phyloP scores from a whole-genome alignment of 2,329 filamentous ascomycete species.

The Colletotrichum eleusines region DNA sequence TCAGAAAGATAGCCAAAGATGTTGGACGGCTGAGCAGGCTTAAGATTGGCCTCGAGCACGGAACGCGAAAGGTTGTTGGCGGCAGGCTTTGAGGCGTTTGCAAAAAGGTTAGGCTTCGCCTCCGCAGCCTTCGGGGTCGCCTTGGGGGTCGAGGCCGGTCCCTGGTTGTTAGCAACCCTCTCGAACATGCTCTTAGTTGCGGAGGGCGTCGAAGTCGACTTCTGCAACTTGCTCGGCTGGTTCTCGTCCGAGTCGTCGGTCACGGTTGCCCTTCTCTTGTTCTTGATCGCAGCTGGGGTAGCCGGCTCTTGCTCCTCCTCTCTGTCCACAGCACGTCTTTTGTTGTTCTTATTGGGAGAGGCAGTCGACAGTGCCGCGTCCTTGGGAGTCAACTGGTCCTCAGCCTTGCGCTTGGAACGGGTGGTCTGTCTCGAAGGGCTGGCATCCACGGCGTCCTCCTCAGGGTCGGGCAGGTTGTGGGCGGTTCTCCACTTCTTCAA shows the following conservation, averaged over 20 bases:
- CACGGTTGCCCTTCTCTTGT: constrained; percentile 65
- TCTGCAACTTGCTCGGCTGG: constrained; percentile 64
- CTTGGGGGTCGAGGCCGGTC: constrained; percentile 50
- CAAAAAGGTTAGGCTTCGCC: constrained; percentile 51
- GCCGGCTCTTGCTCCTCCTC: constrained; percentile 51
- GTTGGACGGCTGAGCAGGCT: constrained; percentile 56
- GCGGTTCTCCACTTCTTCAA: constrained; percentile 70
- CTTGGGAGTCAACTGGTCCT: constrained; percentile 59
- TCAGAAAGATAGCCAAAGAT: constrained; percentile 73
- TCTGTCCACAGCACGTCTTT: constrained; percentile 61
- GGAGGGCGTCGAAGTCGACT: constrained; percentile 59
- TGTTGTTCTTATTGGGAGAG: constrained; percentile 57
- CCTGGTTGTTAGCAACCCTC: constrained; percentile 65
- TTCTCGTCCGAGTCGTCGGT: constrained; percentile 59
- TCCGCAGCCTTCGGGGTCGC: constrained; percentile 48
- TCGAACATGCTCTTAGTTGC: constrained; percentile 69
- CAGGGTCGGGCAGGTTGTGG: constrained; percentile 65
- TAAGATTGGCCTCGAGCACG: constrained; percentile 55
- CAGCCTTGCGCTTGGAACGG: constrained; percentile 67
- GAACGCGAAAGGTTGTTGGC: constrained; percentile 57
- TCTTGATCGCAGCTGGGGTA: constrained; percentile 57
- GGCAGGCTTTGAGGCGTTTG: constrained; percentile 50
- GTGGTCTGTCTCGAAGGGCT: constrained; percentile 50
- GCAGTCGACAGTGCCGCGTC: constrained; percentile 51
- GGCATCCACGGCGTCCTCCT: constrained; percentile 55